Evolutionary conservation across 2,329 filamentous ascomycete genomes (phyloP), one percentile per base, ranked within the genome.

Genomic region (Chaetomium globosum): DNA sequence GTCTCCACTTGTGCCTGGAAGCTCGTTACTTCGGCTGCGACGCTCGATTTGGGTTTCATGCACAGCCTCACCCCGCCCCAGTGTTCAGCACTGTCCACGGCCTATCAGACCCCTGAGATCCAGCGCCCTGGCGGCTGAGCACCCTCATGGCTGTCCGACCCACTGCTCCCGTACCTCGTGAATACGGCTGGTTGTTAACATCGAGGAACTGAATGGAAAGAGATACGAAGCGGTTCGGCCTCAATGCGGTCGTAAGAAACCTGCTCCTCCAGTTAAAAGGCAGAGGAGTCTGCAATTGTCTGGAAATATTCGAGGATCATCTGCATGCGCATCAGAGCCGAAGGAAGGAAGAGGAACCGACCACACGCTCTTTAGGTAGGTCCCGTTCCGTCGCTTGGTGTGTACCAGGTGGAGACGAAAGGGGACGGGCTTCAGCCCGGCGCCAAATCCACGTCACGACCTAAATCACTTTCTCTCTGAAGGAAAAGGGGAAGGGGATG

Each of bases 21-120:
- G 46, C 33, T 60, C 48, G 53, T n/a, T 39, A 48, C 39, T n/a
- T 21, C 53, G 10, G 33, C n/a, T 19, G 55, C 56, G 23, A 53
- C 16, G 55, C 55, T 31, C 26, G 13, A 49, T 46, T 61, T 55
- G 58, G 52, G 58, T 8, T 62, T 46, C 49, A 49, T 65, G 67
- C 70, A 71, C 70, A 69, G 70, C 70, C 70, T 70, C 68, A 69
- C 63, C 61, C 59, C 64, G 62, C 63, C 63, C 59, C 58, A 56
- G 43, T 43, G 43, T 65, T 64, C 61, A 67, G 64, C 65, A 46
- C 62, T 26, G 51, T 54, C 39, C n/a, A 46, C 36, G 53, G 65
- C 65, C 67, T 71, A 69, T 70, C 66, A 68, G 39, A 66, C 33
- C 43, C 59, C 60, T n/a, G 51, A 23, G n/a, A 28, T 26, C 12